Percentiles rank a stretch among this genome's conserved stretches.
Conservation (phyloP, 1,284 basidiomycete genomes). For the Heliocybe sulcata region DNA sequence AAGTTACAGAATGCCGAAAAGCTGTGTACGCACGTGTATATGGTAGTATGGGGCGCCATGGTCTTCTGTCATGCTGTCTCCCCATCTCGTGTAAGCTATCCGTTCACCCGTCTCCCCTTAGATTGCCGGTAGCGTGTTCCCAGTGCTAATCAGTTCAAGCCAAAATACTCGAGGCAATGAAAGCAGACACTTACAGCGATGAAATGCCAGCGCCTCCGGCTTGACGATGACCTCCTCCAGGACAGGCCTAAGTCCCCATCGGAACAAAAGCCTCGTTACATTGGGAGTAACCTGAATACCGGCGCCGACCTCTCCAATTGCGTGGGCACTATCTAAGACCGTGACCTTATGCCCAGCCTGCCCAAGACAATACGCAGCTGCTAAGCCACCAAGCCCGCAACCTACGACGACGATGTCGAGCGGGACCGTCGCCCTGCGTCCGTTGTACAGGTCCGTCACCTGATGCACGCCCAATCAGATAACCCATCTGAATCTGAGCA, state of each 20-base stretch:
- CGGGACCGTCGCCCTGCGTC: background rate
- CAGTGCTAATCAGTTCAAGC: background rate
- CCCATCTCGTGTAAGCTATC: constrained; percentile 37
- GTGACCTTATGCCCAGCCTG: constrained; percentile 42
- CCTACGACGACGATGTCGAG: constrained; percentile 42
- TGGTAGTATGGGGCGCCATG: constrained; percentile 45
- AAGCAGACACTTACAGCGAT: constrained; percentile 21
- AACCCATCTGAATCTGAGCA: background rate
- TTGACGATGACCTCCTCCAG: constrained; percentile 33
- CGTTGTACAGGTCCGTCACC: background rate
- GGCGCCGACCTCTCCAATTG: constrained; percentile 37
- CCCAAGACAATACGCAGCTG: constrained; percentile 37
- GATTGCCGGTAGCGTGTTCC: background rate
- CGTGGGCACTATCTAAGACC: constrained; percentile 31
- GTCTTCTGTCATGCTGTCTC: constrained; percentile 28
- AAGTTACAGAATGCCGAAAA: background rate
- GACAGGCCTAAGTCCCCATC: constrained; percentile 42
- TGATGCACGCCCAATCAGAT: background rate
- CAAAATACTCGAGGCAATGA: no score
- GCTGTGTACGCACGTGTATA: constrained; percentile 31
- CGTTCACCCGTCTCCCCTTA: constrained; percentile 32
- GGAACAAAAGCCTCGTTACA: constrained; percentile 35
- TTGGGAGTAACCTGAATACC: constrained; percentile 45
- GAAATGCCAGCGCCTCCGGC: constrained; percentile 36
- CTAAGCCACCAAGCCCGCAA: constrained; percentile 43